Evolutionary conservation across 2,329 filamentous ascomycete genomes (phyloP).

Genomic region (Lasiodiplodia gonubiensis): DNA sequence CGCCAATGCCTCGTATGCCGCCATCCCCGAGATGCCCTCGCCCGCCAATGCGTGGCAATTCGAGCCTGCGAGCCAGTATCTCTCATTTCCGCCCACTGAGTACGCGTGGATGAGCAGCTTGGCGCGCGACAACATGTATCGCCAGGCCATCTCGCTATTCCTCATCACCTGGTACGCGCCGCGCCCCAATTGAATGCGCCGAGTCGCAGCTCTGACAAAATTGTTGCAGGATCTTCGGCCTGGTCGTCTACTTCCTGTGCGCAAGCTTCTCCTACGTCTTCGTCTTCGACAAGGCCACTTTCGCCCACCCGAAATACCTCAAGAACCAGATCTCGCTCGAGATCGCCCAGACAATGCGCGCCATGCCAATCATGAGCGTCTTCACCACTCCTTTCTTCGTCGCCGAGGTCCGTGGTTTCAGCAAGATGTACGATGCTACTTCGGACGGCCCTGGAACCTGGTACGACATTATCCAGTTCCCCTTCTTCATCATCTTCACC

Average conservation of each 20-base stretch:
- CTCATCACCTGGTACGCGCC: slow-evolving; percentile 78
- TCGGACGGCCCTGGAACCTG: slow-evolving; percentile 75
- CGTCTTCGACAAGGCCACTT: slow-evolving; percentile 88
- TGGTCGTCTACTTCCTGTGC: slow-evolving; percentile 83
- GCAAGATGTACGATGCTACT: slow-evolving; percentile 83
- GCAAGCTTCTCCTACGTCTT: slow-evolving; percentile 83
- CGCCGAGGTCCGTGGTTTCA: slow-evolving; percentile 80
- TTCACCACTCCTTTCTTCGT: slow-evolving; percentile 84
- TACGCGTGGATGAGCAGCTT: slow-evolving; percentile 81
- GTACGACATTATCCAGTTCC: slow-evolving; percentile 85
- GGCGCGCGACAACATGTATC: slow-evolving; percentile 76
- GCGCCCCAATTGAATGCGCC: not conserved
- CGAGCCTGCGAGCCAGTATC: slow-evolving; percentile 72
- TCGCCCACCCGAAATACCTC: slow-evolving; percentile 90
- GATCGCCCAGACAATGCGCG: slow-evolving; percentile 76
- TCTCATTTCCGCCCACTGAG: slow-evolving; percentile 71
- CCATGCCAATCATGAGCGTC: slow-evolving; percentile 82
- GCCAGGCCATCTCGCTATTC: slow-evolving; percentile 78
- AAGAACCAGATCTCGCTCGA: slow-evolving; percentile 90
- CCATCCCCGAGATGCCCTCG: slow-evolving; percentile 46
- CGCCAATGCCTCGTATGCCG: slow-evolving; percentile 63
- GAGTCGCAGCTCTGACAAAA: not conserved
- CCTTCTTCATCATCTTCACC: slow-evolving; percentile 85
- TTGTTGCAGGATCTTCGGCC: slow-evolving; percentile 76
- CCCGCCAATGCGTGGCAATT: slow-evolving; percentile 64